Conservation (phyloP, 495 filamentous ascomycete genomes). For the Neurospora sp. region DNA sequence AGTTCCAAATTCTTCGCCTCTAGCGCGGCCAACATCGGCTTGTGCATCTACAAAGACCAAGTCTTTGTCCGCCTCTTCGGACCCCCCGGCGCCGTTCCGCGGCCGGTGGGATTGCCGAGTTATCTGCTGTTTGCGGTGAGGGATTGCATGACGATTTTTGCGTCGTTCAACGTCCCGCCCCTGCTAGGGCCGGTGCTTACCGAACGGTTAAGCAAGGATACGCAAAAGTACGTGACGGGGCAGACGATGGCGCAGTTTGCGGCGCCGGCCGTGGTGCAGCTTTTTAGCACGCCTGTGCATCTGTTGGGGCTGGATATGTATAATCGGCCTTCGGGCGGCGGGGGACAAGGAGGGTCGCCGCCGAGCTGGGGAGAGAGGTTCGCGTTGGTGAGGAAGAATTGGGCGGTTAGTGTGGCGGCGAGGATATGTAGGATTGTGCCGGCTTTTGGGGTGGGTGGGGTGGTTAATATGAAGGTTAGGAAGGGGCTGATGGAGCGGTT, state of each 20-base stretch:
- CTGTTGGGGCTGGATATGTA: conserved; percentile 83
- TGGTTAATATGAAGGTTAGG: conserved; percentile 72
- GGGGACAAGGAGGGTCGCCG: conserved; percentile 20
- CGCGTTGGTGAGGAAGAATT: conserved; percentile 61
- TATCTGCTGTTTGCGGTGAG: conserved; percentile 74
- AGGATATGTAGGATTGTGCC: conserved; percentile 87
- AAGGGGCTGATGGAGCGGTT: conserved; percentile 38
- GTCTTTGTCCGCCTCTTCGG: conserved; percentile 80
- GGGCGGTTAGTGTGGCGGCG: conserved; percentile 64
- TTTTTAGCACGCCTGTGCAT: conserved; percentile 79
- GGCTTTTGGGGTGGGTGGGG: conserved; percentile 87
- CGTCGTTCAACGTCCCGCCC: conserved; percentile 82
- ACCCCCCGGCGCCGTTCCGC: conserved; percentile 33
- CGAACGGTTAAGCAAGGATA: conserved; percentile 40
- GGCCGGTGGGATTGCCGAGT: conserved; percentile 50
- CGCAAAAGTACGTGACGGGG: conserved; percentile 28
- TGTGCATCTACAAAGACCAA: conserved; percentile 90
- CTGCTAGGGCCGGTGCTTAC: conserved; percentile 59
- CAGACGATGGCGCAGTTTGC: conserved; percentile 66
- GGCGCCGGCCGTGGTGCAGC: conserved; percentile 71
- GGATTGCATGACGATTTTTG: conserved; percentile 88
- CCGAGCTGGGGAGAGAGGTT: conserved; percentile 46
- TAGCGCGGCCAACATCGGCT: conserved; percentile 70
- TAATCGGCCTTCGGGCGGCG: conserved; percentile 47
- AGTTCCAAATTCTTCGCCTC: conserved; percentile 78